Evolutionary conservation across 2,329 filamentous ascomycete genomes (phyloP), one percentile per base, ranked within the genome.

Genomic region (Ascocoryne sarcoides): DNA sequence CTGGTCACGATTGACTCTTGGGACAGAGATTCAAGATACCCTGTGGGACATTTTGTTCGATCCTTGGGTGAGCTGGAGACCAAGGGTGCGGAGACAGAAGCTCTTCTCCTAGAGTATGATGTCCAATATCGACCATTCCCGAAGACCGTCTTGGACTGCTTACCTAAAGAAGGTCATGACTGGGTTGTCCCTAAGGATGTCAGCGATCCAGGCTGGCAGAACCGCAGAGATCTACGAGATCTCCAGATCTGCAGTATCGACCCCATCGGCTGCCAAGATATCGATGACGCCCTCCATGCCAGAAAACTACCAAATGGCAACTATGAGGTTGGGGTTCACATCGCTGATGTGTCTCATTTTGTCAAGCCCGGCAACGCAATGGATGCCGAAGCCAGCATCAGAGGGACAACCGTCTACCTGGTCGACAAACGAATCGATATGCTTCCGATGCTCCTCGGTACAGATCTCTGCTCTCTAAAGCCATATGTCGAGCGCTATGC

Each of bases 391-490:
- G 92, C 92, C 3, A 92, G 87, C 58, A 78, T 94, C 57, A 82
- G 92, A 55, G 92, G 92, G 47, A 96, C 92, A 4, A 96, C 90
- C 0, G 92, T 98, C 19, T 98, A 98, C 60, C 71, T 98, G 12
- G 92, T 98, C 3, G 92, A 98, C 64, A 98, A 98, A 71, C 88
- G 92, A 55, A 98, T 98, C 55, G 93, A 98, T 68, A 98, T 98
- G 93, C 73, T 98, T 62, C 93, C 93, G 1, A 89, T 88, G 73
- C 79, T 98, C 21, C 79, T 98, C 10, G 92, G 92, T 43, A 98
- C 92, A 1, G 89, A 98, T 57, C 71, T 98, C 1, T 98, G 92
- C 66, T 98, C 92, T 0, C 69, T 98, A 15, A 96, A 96, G 62
- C 92, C 92, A 0, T 92, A 95, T 55, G 88, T 98, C n/a, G 92